Evolutionary conservation across 345 rosid species (phyloP).

Genomic region (Excoecaria cochinchinensis): DNA sequence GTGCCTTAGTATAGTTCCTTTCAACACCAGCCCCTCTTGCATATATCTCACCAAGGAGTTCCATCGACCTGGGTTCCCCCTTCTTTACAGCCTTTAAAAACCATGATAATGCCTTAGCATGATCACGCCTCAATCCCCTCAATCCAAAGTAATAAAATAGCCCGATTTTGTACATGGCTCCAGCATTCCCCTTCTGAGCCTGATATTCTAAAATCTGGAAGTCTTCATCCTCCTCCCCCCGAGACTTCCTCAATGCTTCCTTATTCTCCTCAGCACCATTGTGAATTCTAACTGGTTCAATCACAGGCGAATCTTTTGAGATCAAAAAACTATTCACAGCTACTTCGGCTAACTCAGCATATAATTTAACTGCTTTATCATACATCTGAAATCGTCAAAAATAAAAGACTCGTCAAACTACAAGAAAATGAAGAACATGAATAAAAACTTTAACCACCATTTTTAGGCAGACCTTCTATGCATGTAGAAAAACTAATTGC

Average conservation of each 20-base stretch:
- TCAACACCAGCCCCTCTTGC: conserved; percentile 99
- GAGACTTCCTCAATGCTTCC: conserved; percentile 79
- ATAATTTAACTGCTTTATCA: conserved; percentile 74
- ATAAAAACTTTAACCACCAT: background rate
- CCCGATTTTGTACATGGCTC: conserved; percentile 87
- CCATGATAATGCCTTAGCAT: conserved; percentile 83
- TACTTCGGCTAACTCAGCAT: conserved; percentile 86
- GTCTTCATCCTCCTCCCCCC: conserved; percentile 98
- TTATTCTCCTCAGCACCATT: conserved; percentile 96
- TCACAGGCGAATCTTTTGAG: conserved; percentile 85
- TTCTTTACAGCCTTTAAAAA: conserved; percentile 83
- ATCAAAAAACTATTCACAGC: conserved; percentile 89
- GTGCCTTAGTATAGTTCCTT: conserved; percentile 90
- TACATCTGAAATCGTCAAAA: conserved; percentile 59
- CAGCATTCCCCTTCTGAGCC: conserved; percentile 94
- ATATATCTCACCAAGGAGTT: conserved; percentile 95
- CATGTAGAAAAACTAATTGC: background rate
- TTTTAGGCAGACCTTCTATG: background rate
- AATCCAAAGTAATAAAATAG: conserved; percentile 89
- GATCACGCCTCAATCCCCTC: conserved; percentile 94
- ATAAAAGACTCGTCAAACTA: conserved; percentile 4
- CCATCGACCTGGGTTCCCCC: conserved; percentile 94
- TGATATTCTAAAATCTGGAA: conserved; percentile 95
- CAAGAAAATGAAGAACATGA: background rate
- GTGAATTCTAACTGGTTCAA: conserved; percentile 88